phyloP scores from a whole-genome alignment of 1,284 basidiomycete genomes.

The Waitea zeae region DNA sequence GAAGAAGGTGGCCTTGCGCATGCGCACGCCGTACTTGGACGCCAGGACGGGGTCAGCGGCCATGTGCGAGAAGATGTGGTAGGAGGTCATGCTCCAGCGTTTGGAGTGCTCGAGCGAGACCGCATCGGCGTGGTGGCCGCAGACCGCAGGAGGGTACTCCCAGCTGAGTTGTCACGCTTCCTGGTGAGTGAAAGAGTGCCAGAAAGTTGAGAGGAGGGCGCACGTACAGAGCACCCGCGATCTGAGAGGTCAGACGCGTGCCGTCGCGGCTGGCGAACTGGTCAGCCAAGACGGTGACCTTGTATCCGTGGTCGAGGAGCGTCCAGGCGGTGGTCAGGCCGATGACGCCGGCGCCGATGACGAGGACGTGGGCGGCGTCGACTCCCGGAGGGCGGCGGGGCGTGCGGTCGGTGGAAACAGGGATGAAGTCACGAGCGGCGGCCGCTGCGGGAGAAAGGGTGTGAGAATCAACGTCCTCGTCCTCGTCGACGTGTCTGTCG shows the following conservation, averaged over 20 bases:
- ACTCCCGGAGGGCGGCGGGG: no score
- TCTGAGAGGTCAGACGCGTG: slow-evolving; percentile 16
- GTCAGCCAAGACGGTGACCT: slow-evolving; percentile 14
- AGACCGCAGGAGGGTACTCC: slow-evolving; percentile 19
- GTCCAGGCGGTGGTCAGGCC: slow-evolving; percentile 17
- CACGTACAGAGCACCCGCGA: slow-evolving; percentile 14
- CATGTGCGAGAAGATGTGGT: slow-evolving; percentile 13
- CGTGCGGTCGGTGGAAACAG: no score
- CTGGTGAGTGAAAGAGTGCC: not conserved
- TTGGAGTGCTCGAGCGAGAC: slow-evolving; percentile 16
- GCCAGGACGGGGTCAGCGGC: slow-evolving; percentile 7
- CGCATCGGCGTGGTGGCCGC: slow-evolving; percentile 16
- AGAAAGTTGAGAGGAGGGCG: no score
- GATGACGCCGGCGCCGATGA: no score
- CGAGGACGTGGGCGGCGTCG: no score
- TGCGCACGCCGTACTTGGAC: slow-evolving; percentile 9
- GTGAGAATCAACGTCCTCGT: no score
- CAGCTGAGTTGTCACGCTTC: slow-evolving; percentile 8
- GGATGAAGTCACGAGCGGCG: no score
- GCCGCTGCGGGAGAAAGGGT: no score
- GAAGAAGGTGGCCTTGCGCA: slow-evolving; percentile 15
- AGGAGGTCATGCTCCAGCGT: slow-evolving; percentile 16
- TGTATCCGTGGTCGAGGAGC: slow-evolving; percentile 14
- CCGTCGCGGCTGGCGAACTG: slow-evolving; percentile 10
- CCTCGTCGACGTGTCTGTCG: no score